A percentile compares a stretch with the other conserved stretches of the same genome.
These are phyloP conservation scores for Naganishia kalamii DNA, from an alignment of 768 basidiomycete species.

Conservation along the genomic window DNA sequence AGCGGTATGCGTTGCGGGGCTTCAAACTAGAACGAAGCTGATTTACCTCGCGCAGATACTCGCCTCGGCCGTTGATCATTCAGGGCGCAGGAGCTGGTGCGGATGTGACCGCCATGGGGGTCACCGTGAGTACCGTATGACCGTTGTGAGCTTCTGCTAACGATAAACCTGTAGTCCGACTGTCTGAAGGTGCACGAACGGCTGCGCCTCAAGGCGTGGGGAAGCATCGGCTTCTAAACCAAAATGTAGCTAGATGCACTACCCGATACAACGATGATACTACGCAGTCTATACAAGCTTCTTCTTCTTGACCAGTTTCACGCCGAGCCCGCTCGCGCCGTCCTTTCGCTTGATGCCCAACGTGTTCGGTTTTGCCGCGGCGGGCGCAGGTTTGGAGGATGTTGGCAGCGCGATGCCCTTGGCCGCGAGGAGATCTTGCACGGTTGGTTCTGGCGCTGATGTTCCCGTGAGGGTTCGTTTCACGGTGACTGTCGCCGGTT, in stretches of 20 bases:
- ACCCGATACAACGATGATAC: not conserved
- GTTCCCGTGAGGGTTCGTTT: constrained; percentile 33
- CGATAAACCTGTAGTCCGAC: constrained; percentile 49
- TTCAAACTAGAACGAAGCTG: not conserved
- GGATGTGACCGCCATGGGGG: constrained; percentile 97
- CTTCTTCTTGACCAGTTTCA: constrained; percentile 26
- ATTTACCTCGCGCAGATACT: constrained; percentile 51
- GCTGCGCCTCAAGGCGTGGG: constrained; percentile 26
- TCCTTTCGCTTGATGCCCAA: constrained; percentile 42
- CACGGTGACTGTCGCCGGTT: constrained; percentile 35
- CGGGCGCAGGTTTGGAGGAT: constrained; percentile 24
- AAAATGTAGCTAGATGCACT: not conserved
- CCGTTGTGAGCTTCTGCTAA: not conserved
- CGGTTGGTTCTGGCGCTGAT: constrained; percentile 34
- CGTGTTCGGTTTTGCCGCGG: constrained; percentile 35
- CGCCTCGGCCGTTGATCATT: constrained; percentile 77
- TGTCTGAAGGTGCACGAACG: constrained; percentile 54
- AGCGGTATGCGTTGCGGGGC: constrained; percentile 49
- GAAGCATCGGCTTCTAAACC: constrained; percentile 4
- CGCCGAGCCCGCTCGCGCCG: constrained; percentile 18
- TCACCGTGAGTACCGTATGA: constrained; percentile 51
- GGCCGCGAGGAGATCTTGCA: constrained; percentile 39
- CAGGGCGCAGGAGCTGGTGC: constrained; percentile 98
- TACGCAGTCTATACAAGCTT: constrained; percentile 11
- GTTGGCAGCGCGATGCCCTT: constrained; percentile 35